Evolutionary conservation across 345 rosid genomes (phyloP).

Genomic region (Citrus trifoliata): DNA sequence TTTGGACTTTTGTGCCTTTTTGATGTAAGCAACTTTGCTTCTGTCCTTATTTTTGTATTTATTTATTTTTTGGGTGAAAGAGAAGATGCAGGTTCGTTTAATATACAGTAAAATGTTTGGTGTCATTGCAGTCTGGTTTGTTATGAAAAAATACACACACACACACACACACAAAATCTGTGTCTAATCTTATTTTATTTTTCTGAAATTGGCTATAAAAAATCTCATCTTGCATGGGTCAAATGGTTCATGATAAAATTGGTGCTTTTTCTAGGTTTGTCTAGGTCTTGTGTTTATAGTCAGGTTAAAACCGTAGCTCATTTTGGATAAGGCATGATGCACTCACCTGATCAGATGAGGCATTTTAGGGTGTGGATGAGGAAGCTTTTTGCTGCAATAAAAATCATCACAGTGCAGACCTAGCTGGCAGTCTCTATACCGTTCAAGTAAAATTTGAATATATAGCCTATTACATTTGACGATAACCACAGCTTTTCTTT

Average conservation of each 20-base stretch:
- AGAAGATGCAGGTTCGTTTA: neutral
- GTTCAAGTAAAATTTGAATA: neutral
- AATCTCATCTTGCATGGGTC: neutral
- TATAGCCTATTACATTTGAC: neutral
- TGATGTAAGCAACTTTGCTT: constrained; percentile 53
- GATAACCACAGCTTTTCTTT: neutral
- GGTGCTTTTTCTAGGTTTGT: neutral
- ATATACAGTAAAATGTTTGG: neutral
- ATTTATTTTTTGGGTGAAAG: neutral
- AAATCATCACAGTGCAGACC: neutral
- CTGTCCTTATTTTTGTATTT: neutral
- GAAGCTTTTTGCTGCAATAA: neutral
- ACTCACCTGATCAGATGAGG: neutral
- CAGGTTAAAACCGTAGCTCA: neutral
- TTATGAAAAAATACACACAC: too few relatives aligned
- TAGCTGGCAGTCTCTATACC: neutral
- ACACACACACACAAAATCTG: neutral
- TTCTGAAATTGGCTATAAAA: neutral
- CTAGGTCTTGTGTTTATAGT: neutral
- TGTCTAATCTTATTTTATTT: neutral
- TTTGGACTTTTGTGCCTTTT: constrained; percentile 66
- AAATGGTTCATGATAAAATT: neutral
- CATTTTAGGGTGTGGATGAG: neutral
- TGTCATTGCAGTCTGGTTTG: neutral
- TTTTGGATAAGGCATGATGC: neutral